Base-by-base conservation (phyloP, 345 rosid species). In the Hypericum androsaemum region DNA sequence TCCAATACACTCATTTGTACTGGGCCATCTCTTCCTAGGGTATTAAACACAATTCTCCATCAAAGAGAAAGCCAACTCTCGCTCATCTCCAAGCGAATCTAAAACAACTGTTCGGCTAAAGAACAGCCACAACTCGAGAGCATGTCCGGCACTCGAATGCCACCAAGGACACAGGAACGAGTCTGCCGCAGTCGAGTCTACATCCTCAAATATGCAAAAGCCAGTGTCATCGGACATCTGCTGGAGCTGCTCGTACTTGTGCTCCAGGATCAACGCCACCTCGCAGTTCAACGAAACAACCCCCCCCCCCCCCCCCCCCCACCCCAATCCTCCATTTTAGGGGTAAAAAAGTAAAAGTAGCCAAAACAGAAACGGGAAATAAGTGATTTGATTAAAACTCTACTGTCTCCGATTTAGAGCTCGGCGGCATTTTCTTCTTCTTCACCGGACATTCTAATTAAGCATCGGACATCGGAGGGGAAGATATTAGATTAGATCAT, bases 401-500 rank as follows among this genome's bases (percentile, higher is more conserved):
- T 75, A 81, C 97, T 95, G 10, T 92, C 96, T 62, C 98, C 98
- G 52, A 92, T 92, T 77, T 92, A 88, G 79, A 92, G 98, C 72
- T 92, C 96, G 5, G 98, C 82, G 32, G 98, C 96, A 58, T 92
- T 92, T 60, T 92, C 98, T 77, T 92, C 95, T 69, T 88, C 98
- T 77, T 87, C 96, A 39, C 86, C 89, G 4, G 96, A 84, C 98
- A 90, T 87, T 5, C 50, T 64, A 37, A 32, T 50, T n/a, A n/a
- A n/a, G n/a, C n/a, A n/a, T n/a, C n/a, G n/a, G n/a, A n/a, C n/a
- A n/a, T n/a, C n/a, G n/a, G n/a, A n/a, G n/a, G n/a, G n/a, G n/a
- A n/a, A n/a, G n/a, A n/a, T n/a, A n/a, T n/a, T n/a, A n/a, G n/a
- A n/a, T n/a, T n/a, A n/a, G n/a, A n/a, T n/a, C n/a, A n/a, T n/a